Evolutionary conservation across 805 yeast genomes (phyloP).

Genomic region (Wickerhamomyces bovis): DNA sequence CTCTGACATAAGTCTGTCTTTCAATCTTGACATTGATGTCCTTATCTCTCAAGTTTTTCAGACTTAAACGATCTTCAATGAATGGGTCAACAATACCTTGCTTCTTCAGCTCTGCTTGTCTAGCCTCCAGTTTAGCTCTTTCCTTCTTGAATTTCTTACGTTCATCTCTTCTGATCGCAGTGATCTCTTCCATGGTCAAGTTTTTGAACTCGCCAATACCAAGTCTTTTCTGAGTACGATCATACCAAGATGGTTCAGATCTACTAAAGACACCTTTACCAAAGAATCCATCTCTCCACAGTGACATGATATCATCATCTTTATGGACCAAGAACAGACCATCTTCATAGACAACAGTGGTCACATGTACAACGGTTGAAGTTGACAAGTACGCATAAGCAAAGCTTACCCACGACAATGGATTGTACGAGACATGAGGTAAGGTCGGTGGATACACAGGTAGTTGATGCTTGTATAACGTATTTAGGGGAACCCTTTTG

Average conservation of each 20-base stretch:
- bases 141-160: conserved; percentile 66
- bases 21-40: conserved; percentile 21
- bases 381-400: conserved; percentile 28
- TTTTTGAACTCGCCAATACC: conserved; percentile 33
- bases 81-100: conserved; percentile 31
- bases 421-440: conserved; percentile 61
- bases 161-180: conserved; percentile 63
- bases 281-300: conserved; percentile 87
- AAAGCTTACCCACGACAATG: conserved; percentile 55
- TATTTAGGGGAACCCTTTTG: conserved; percentile 24
- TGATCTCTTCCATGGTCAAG: conserved; percentile 67
- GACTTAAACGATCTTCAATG: conserved; percentile 26
- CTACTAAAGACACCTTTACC: conserved; percentile 90
- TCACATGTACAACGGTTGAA: conserved; percentile 13
- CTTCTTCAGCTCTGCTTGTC: conserved; percentile 35
- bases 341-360: conserved; percentile 29
- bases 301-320: conserved; percentile 39
- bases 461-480: conserved; percentile 44
- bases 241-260: conserved; percentile 87
- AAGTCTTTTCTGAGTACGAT: conserved; percentile 55
- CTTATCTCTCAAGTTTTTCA: conserved; percentile 27
- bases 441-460: conserved; percentile 47
- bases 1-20: conserved; percentile 21
- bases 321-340: conserved; percentile 32
- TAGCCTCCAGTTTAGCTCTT: conserved; percentile 54